Base-by-base conservation (phyloP, 768 basidiomycete species). In the Mycena metata region DNA sequence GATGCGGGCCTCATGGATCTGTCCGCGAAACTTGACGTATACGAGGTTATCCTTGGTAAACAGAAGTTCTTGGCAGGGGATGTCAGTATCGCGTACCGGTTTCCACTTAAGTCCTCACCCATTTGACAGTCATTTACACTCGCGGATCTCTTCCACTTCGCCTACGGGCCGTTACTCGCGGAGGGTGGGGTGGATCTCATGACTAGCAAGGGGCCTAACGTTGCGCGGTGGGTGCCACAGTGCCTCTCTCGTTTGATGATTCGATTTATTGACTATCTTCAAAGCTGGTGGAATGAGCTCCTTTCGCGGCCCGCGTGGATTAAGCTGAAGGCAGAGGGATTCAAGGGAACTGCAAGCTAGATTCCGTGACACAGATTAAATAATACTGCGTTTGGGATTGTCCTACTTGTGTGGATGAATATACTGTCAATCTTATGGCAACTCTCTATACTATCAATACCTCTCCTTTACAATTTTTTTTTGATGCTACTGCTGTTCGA, bases 31-130 rank as follows among this genome's bases (percentile, higher is more conserved):
- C 80, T 91, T 2, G 83, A 86, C n/a, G 85, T 73, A 6, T 90
- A 89, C 70, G 84, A 90, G 9, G 72, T 69, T 21, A 86, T 91
- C 50, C 79, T 90, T 19, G 73, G 77, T 16, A 89, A 86, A 74
- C 83, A 85, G 35, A 76, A 79, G 41, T 90, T 88, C 70, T 73
- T 89, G 16, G 60, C 47, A 6, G 60, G 60, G 2, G 36, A 61
- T 26, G 60, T 61, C 23, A 50, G 60, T 35, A 13, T 43, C 15
- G n/a, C n/a, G n/a, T n/a, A n/a, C n/a, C n/a, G n/a, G n/a, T n/a
- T n/a, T n/a, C n/a, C n/a, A n/a, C n/a, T n/a, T n/a, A n/a, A n/a
- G n/a, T n/a, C n/a, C n/a, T n/a, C n/a, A n/a, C n/a, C n/a, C n/a
- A n/a, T n/a, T n/a, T n/a, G n/a, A n/a, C n/a, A n/a, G n/a, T n/a